These are phyloP conservation scores for Harringtonia lauricola DNA, from an alignment of 2,329 filamentous ascomycete species.

Conservation along the genomic window DNA sequence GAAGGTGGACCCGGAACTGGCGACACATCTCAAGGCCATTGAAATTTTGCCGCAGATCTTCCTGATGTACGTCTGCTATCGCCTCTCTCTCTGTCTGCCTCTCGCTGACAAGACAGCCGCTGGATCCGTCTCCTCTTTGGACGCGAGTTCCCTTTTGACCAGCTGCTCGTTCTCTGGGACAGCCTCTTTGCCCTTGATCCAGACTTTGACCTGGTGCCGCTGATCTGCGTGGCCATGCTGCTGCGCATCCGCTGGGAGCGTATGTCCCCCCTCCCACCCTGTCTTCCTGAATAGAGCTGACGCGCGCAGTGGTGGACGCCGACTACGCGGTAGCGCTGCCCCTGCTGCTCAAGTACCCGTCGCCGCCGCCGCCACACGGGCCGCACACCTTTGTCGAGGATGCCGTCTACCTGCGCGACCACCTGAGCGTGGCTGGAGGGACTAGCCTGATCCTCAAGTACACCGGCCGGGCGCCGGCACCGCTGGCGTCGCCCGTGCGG, in stretches of 20 bases:
- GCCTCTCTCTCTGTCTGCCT: not conserved
- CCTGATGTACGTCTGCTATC: slow-evolving; percentile 61
- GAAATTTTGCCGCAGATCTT: slow-evolving; percentile 96
- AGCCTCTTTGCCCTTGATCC: slow-evolving; percentile 80
- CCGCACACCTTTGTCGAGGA: slow-evolving; percentile 79
- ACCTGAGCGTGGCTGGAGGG: slow-evolving; percentile 52
- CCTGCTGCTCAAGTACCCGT: slow-evolving; percentile 73
- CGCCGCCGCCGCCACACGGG: slow-evolving; percentile 47
- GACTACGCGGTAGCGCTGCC: slow-evolving; percentile 83
- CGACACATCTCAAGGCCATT: slow-evolving; percentile 63
- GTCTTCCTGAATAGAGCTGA: not conserved
- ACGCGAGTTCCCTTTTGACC: slow-evolving; percentile 81
- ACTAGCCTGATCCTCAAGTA: slow-evolving; percentile 60
- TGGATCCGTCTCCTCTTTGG: slow-evolving; percentile 93
- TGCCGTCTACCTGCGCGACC: slow-evolving; percentile 61
- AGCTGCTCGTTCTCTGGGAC: slow-evolving; percentile 82
- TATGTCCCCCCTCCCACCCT: slow-evolving; percentile 30
- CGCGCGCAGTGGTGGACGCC: slow-evolving; percentile 57
- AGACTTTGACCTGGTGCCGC: slow-evolving; percentile 67
- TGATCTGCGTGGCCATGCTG: slow-evolving; percentile 91
- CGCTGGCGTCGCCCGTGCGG: slow-evolving; percentile 7
- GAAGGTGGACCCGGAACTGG: slow-evolving; percentile 33
- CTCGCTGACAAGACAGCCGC: slow-evolving; percentile 40
- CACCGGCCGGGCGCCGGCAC: slow-evolving; percentile 35
- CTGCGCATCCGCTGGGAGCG: slow-evolving; percentile 82